These are phyloP conservation scores for Erythrophleum fordii DNA, from an alignment of 306 rosid species.

Conservation along the genomic window DNA sequence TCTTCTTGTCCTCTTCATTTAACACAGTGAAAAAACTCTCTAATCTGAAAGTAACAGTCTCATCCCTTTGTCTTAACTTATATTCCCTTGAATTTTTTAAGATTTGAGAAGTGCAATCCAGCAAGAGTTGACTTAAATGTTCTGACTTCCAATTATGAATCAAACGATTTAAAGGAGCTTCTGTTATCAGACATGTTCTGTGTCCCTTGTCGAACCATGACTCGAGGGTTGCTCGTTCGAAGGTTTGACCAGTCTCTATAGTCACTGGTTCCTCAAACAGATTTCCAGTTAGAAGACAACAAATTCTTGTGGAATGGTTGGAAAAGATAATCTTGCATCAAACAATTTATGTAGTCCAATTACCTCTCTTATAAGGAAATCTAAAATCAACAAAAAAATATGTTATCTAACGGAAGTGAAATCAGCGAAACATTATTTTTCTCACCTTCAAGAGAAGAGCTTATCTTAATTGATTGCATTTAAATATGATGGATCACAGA, in stretches of 20 bases:
- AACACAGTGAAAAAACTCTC: conserved; percentile 57
- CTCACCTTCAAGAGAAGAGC: conserved; percentile 64
- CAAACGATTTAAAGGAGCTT: conserved; percentile 65
- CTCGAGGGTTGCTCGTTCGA: conserved; percentile 66
- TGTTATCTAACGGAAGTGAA: conserved; percentile 19
- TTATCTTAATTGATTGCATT: conserved; percentile 58
- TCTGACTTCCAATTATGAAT: conserved; percentile 74
- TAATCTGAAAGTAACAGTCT: conserved; percentile 51
- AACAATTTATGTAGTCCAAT: conserved; percentile 27
- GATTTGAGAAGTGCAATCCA: conserved; percentile 53
- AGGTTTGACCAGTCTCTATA: conserved; percentile 82
- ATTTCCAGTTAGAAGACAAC: conserved; percentile 73
- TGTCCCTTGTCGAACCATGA: conserved; percentile 82
- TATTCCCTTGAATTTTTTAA: conserved; percentile 40
- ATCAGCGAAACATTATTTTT: conserved; percentile 17
- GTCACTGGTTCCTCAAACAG: conserved; percentile 85
- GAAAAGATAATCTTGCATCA: conserved; percentile 59
- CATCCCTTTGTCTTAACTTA: conserved; percentile 41
- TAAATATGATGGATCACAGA: conserved; percentile 18
- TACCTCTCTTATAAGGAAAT: conserved; percentile 42
- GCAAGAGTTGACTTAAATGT: conserved; percentile 51
- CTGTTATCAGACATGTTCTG: conserved; percentile 75
- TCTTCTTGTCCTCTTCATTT: conserved; percentile 52
- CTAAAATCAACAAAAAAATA: conserved; percentile 26
- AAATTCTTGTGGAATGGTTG: conserved; percentile 69